phyloP scores from a whole-genome alignment of 768 basidiomycete genomes.

The Mycena vulgaris region DNA sequence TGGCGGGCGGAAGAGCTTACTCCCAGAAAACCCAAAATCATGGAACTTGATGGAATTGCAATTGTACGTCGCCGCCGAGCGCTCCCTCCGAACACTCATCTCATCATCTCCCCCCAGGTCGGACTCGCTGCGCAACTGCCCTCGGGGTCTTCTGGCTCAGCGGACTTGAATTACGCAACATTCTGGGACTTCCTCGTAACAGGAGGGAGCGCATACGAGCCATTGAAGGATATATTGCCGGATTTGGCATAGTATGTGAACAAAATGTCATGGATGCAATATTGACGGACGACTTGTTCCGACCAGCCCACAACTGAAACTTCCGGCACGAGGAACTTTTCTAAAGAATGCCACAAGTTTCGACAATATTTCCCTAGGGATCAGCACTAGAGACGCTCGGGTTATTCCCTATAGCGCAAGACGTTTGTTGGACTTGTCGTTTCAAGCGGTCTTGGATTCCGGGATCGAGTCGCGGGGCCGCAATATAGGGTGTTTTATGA shows the following conservation, averaged over 20 bases:
- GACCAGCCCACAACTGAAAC: constrained; percentile 14
- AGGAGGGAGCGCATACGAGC: no score
- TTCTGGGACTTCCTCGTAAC: no score
- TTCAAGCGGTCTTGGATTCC: constrained; percentile 22
- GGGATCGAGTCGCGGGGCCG: constrained; percentile 23
- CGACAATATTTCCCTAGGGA: constrained; percentile 29
- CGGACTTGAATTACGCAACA: background rate
- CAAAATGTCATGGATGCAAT: background rate
- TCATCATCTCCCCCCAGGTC: background rate
- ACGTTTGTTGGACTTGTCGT: constrained; percentile 25
- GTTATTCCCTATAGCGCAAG: constrained; percentile 24
- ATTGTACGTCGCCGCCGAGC: background rate
- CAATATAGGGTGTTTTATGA: constrained; percentile 32
- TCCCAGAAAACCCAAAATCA: constrained; percentile 20
- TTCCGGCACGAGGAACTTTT: constrained; percentile 26
- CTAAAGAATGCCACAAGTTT: constrained; percentile 21
- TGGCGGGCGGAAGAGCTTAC: no score
- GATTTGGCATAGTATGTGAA: background rate
- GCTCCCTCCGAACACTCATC: background rate
- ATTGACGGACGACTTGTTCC: constrained; percentile 10
- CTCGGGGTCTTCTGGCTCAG: constrained; percentile 14
- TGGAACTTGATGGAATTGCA: background rate
- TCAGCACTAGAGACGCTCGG: constrained; percentile 25
- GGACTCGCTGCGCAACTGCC: constrained; percentile 31
- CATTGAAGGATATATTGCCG: background rate